Evolutionary conservation across 2,329 filamentous ascomycete species (phyloP).

Genomic region (Trichoderma brevicompactum): DNA sequence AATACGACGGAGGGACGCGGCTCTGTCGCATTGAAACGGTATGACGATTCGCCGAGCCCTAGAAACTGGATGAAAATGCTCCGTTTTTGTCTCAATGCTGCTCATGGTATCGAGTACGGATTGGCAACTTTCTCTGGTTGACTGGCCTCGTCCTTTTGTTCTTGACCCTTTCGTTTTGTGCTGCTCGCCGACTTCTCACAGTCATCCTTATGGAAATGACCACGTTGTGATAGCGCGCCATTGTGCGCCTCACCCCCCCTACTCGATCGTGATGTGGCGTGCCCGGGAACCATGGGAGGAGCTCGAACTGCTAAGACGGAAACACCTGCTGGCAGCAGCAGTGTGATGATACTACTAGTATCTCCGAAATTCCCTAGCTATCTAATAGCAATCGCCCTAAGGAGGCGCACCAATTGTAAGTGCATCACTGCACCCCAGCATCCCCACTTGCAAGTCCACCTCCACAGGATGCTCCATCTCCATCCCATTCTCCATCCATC

Average conservation of each 20-base stretch:
- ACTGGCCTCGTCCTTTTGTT: background rate
- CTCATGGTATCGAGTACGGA: background rate
- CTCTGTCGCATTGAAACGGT: conserved; percentile 4
- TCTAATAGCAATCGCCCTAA: conserved; percentile 22
- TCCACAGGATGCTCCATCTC: conserved; percentile 26
- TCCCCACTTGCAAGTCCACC: conserved; percentile 28
- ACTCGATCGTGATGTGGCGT: conserved; percentile 21
- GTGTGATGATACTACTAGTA: conserved; percentile 24
- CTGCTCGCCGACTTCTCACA: background rate
- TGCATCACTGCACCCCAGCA: conserved; percentile 29
- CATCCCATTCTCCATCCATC: conserved; percentile 23
- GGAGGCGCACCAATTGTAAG: conserved; percentile 27
- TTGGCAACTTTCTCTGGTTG: conserved; percentile 6
- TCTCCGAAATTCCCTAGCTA: conserved; percentile 27
- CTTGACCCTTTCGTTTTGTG: background rate
- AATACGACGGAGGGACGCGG: conserved; percentile 20
- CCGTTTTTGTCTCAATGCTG: conserved; percentile 4
- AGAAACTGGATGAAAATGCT: conserved; percentile 5
- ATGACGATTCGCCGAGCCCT: conserved; percentile 23
- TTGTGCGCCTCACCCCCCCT: background rate
- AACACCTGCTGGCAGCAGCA: conserved; percentile 21
- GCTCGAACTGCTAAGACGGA: conserved; percentile 22
- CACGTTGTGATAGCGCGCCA: conserved; percentile 2
- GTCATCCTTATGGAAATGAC: background rate
- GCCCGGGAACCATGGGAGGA: conserved; percentile 15